Conservation (phyloP, 805 yeast species). For the Kuraishia cidri region DNA sequence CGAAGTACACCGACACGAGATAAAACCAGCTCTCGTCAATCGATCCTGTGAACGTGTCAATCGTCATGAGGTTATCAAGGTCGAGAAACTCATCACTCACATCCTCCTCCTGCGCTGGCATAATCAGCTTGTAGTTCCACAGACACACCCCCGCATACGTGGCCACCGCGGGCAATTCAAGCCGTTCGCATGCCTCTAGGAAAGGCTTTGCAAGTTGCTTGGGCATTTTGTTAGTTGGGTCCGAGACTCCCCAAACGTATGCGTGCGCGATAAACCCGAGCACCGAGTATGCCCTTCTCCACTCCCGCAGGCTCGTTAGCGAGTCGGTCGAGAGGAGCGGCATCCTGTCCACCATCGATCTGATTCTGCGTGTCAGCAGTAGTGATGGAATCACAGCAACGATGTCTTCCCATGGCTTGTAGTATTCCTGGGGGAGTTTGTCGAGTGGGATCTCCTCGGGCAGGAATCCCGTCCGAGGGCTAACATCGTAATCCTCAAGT, state of each 20-base stretch:
- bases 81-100: slow-evolving; percentile 28
- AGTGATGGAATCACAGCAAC: slow-evolving; percentile 65
- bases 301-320: slow-evolving; percentile 36
- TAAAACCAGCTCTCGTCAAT: slow-evolving; percentile 94
- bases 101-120: slow-evolving; percentile 26
- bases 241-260: slow-evolving; percentile 76
- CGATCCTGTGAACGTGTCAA: slow-evolving; percentile 82
- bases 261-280: slow-evolving; percentile 81
- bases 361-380: slow-evolving; percentile 52
- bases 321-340: slow-evolving; percentile 45
- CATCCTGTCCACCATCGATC: slow-evolving; percentile 55
- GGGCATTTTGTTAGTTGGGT: slow-evolving; percentile 59
- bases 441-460: slow-evolving; percentile 61
- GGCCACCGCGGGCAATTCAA: slow-evolving; percentile 79
- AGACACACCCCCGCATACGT: slow-evolving; percentile 83
- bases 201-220: slow-evolving; percentile 63
- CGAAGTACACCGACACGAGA: slow-evolving; percentile 80
- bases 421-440: slow-evolving; percentile 51
- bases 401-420: slow-evolving; percentile 69
- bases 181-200: slow-evolving; percentile 40
- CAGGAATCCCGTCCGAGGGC: slow-evolving; percentile 67
- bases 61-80: slow-evolving; percentile 65
- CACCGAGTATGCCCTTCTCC: slow-evolving; percentile 74
- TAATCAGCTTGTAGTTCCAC: slow-evolving; percentile 74
- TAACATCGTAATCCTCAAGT: slow-evolving; percentile 61